Evolutionary conservation across 1,284 basidiomycete genomes (phyloP).

Genomic region (Cerioporus squamosus): DNA sequence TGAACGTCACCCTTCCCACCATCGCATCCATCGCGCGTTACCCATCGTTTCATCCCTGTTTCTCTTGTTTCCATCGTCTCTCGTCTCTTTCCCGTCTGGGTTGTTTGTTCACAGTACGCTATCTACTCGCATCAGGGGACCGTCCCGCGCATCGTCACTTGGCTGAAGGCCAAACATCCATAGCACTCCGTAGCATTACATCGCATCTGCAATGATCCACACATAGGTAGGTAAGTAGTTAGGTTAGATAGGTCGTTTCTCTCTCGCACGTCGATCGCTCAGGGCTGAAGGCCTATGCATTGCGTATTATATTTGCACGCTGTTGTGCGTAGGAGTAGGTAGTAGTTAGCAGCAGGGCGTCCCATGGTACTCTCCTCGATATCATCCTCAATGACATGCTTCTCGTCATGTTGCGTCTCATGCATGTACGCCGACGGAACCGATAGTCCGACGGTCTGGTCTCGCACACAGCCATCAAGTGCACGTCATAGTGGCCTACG

Average conservation of each 20-base stretch:
- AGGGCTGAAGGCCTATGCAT: constrained; percentile 37
- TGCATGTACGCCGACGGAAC: too few species aligned
- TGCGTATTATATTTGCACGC: constrained; percentile 36
- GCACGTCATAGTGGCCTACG: too few species aligned
- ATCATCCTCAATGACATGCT: not conserved
- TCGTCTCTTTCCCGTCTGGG: not conserved
- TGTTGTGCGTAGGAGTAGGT: constrained; percentile 29
- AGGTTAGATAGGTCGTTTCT: not conserved
- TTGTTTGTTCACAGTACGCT: constrained; percentile 16
- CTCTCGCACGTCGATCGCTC: constrained; percentile 6
- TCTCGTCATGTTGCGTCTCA: not conserved
- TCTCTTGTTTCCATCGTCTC: constrained; percentile 1
- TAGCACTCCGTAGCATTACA: constrained; percentile 15
- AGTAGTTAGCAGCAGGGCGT: not conserved
- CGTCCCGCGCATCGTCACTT: constrained; percentile 17
- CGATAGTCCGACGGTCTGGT: too few species aligned
- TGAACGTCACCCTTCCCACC: constrained; percentile 2
- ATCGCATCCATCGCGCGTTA: constrained; percentile 13
- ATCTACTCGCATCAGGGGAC: constrained; percentile 23
- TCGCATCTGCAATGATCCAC: constrained; percentile 11
- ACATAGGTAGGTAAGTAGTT: constrained; percentile 9
- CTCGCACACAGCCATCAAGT: too few species aligned
- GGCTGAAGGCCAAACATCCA: constrained; percentile 35
- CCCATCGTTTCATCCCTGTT: too few species aligned
- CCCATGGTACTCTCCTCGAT: not conserved